Evolutionary conservation across 2,329 filamentous ascomycete species (phyloP).

Genomic region (Aspergillus fischeri): DNA sequence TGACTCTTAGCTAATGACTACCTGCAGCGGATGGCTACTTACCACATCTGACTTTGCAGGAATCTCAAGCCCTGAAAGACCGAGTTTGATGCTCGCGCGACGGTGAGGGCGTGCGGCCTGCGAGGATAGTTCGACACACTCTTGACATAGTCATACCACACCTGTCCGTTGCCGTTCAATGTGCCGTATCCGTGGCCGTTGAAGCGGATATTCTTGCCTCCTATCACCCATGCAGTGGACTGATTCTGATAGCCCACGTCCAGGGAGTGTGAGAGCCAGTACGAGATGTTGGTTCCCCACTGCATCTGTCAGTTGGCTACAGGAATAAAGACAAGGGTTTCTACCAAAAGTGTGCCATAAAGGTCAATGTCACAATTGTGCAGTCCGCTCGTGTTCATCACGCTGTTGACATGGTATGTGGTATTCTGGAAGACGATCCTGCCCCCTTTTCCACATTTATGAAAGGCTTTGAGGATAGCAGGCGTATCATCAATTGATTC

Average conservation of each 20-base stretch:
- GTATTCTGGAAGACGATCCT: slow-evolving; percentile 49
- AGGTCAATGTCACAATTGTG: slow-evolving; percentile 48
- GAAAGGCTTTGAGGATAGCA: slow-evolving; percentile 50
- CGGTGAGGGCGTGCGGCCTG: slow-evolving; percentile 26
- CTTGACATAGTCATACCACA: slow-evolving; percentile 36
- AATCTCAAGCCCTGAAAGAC: slow-evolving; percentile 19
- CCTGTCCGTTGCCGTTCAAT: slow-evolving; percentile 44
- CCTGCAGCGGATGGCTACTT: slow-evolving; percentile 1
- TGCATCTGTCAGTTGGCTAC: not conserved
- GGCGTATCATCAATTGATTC: slow-evolving; percentile 45
- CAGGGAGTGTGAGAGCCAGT: slow-evolving; percentile 48
- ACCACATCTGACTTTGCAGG: slow-evolving; percentile 59
- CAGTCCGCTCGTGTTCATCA: slow-evolving; percentile 49
- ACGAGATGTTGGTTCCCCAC: slow-evolving; percentile 39
- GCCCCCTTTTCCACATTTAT: slow-evolving; percentile 47
- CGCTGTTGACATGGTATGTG: slow-evolving; percentile 47
- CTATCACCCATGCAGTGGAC: slow-evolving; percentile 48
- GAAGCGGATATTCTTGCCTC: slow-evolving; percentile 48
- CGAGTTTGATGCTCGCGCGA: slow-evolving; percentile 14
- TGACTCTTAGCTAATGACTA: not conserved
- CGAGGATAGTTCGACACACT: slow-evolving; percentile 28
- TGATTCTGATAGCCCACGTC: slow-evolving; percentile 49
- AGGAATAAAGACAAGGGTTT: slow-evolving; percentile 8
- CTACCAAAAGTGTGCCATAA: slow-evolving; percentile 45
- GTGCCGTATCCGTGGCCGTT: slow-evolving; percentile 48